Percentiles rank a stretch among this genome's conserved stretches.
These are phyloP conservation scores for Cutaneotrichosporon sp. DNA, from an alignment of 1,284 basidiomycete genomes.

Conservation along the genomic window DNA sequence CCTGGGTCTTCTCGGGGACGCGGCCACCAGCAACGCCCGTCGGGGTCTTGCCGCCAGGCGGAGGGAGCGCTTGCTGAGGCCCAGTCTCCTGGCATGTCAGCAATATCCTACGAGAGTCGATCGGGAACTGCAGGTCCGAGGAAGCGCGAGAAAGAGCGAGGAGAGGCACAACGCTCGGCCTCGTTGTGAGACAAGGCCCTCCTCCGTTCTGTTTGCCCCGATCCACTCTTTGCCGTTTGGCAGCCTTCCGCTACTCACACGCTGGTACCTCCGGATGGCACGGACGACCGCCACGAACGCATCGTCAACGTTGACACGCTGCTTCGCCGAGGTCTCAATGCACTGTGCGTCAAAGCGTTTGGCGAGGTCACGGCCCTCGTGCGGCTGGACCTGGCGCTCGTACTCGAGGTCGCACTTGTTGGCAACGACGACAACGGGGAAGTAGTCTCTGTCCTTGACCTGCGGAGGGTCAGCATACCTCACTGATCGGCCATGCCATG, in stretches of 20 bases:
- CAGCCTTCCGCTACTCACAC: slow-evolving; percentile 52
- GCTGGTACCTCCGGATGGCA: slow-evolving; percentile 95
- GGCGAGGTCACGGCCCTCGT: slow-evolving; percentile 95
- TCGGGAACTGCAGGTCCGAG: no score
- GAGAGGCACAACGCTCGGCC: background rate
- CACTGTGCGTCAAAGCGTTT: slow-evolving; percentile 96
- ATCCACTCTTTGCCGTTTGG: no score
- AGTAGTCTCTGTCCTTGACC: slow-evolving; percentile 93
- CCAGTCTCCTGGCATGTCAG: slow-evolving; percentile 37
- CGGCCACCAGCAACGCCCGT: slow-evolving; percentile 56
- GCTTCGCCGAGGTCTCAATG: slow-evolving; percentile 98
- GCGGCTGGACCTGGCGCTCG: slow-evolving; percentile 94
- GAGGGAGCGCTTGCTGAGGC: slow-evolving; percentile 43
- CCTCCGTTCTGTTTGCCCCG: background rate
- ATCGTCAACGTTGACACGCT: slow-evolving; percentile 97
- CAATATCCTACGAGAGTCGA: background rate
- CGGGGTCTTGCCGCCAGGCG: slow-evolving; percentile 52
- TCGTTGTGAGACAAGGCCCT: no score
- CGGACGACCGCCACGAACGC: slow-evolving; percentile 96
- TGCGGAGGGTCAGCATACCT: slow-evolving; percentile 10
- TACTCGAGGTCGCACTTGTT: slow-evolving; percentile 99
- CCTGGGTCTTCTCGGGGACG: slow-evolving; percentile 31
- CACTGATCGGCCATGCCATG: no score
- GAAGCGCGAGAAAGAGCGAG: no score
- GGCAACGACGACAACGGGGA: slow-evolving; percentile 95